Conservation (phyloP, 2,329 filamentous ascomycete species). For the Cordyceps cateniannulata region DNA sequence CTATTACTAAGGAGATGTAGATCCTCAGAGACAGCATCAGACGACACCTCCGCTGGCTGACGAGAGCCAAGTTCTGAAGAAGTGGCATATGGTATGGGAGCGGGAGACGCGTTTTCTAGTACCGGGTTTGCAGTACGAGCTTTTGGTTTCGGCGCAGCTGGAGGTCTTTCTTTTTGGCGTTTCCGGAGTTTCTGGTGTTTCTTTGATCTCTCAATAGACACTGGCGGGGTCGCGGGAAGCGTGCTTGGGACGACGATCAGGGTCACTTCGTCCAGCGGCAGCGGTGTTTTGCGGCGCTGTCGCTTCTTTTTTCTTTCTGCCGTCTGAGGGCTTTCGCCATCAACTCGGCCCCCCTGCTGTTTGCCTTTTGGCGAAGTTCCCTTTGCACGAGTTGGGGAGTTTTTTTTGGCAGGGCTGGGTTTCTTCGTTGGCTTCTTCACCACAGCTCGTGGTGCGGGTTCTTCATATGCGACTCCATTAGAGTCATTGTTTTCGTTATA, state of each 20-base stretch:
- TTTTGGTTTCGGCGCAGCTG: neutral
- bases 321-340: neutral
- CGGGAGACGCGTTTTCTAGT: no score
- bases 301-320: conserved; percentile 20
- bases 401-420: neutral
- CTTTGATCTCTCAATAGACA: neutral
- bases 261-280: conserved; percentile 27
- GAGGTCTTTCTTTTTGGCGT: no score
- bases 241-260: conserved; percentile 20
- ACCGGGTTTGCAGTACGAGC: neutral
- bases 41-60: neutral
- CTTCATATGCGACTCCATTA: neutral
- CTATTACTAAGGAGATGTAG: no score
- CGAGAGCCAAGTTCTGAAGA: neutral
- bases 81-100: neutral
- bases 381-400: neutral
- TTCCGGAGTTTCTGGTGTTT: neutral
- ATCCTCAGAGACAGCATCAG: neutral
- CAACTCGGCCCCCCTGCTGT: neutral
- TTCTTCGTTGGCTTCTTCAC: neutral
- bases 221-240: conserved; percentile 2
- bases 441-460: neutral
- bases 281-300: conserved; percentile 28
- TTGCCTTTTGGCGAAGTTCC: neutral
- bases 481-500: neutral